Conservation (phyloP, 108 stramenopile species). For the Cyclotella kingstonii region DNA sequence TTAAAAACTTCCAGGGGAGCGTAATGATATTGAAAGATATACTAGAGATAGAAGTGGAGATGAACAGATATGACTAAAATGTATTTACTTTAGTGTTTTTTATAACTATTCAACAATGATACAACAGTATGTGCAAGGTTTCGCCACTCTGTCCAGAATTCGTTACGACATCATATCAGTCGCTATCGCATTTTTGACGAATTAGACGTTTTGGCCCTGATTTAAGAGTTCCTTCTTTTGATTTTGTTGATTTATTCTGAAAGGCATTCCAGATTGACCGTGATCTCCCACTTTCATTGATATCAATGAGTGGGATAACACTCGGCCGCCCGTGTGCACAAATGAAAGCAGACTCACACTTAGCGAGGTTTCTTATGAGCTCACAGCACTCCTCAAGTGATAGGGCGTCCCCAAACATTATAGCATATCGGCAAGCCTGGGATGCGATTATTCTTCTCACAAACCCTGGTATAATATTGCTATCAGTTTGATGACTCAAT, state of each 20-base stretch:
- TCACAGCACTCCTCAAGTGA: conserved; percentile 5
- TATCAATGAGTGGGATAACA: conserved; percentile 17
- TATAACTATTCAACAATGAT: no score
- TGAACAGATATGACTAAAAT: no score
- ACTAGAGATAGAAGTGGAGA: no score
- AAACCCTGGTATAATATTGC: conserved; percentile 30
- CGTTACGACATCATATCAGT: no score
- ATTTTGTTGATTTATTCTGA: background rate
- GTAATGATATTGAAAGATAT: no score
- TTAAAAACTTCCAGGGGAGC: no score
- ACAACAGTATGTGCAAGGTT: no score
- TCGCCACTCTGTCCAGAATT: no score
- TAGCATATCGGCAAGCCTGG: conserved; percentile 48
- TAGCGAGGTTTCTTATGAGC: conserved; percentile 24
- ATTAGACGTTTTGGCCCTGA: conserved; percentile 7
- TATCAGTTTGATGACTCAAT: conserved; percentile 17
- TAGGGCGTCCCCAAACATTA: conserved; percentile 49
- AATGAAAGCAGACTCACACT: conserved; percentile 35
- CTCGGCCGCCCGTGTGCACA: conserved; percentile 44
- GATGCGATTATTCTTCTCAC: conserved; percentile 40
- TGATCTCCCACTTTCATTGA: conserved; percentile 6
- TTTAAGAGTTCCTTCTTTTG: background rate
- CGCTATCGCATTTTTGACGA: conserved; percentile 10
- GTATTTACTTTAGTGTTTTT: no score
- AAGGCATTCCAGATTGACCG: background rate